Percentiles rank a stretch among this genome's conserved stretches.
These are phyloP conservation scores for Claviceps maximensis DNA, from an alignment of 2,329 filamentous ascomycete genomes.

Conservation along the genomic window DNA sequence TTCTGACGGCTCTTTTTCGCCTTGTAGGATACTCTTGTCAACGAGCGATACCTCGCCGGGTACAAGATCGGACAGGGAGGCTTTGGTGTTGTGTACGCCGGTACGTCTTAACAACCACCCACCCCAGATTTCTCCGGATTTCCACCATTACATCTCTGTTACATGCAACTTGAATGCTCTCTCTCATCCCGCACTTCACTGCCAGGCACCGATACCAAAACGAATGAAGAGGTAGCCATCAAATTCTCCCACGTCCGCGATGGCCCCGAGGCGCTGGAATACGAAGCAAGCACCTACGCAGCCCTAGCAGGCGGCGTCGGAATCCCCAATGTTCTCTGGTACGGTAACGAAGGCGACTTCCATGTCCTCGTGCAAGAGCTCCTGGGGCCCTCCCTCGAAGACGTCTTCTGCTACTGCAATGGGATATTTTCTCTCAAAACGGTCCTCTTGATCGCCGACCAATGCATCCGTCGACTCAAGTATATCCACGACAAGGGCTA, in stretches of 20 bases:
- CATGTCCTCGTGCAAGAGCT: slow-evolving; percentile 99
- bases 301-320: slow-evolving; percentile 89
- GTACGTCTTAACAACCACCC: background rate
- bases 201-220: slow-evolving; percentile 91
- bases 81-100: slow-evolving; percentile 3
- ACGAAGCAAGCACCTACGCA: slow-evolving; percentile 88
- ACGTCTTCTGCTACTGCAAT: slow-evolving; percentile 99
- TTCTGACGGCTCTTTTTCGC: background rate
- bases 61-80: slow-evolving; percentile 2
- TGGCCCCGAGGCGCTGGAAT: slow-evolving; percentile 84
- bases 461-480: slow-evolving; percentile 97
- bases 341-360: slow-evolving; percentile 98
- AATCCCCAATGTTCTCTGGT: slow-evolving; percentile 98
- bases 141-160: too few species aligned
- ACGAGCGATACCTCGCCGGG: background rate
- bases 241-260: slow-evolving; percentile 99
- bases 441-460: slow-evolving; percentile 86
- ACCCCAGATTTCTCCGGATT: too few species aligned
- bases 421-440: slow-evolving; percentile 98
- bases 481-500: slow-evolving; percentile 99
- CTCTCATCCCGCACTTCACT: background rate
- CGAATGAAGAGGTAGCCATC: slow-evolving; percentile 97
- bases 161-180: background rate
- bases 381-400: slow-evolving; percentile 87
- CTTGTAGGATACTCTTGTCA: background rate